Evolutionary conservation across 768 basidiomycete genomes (phyloP), one percentile per base, ranked within the genome.

Genomic region (Thelephora aurantiotincta): DNA sequence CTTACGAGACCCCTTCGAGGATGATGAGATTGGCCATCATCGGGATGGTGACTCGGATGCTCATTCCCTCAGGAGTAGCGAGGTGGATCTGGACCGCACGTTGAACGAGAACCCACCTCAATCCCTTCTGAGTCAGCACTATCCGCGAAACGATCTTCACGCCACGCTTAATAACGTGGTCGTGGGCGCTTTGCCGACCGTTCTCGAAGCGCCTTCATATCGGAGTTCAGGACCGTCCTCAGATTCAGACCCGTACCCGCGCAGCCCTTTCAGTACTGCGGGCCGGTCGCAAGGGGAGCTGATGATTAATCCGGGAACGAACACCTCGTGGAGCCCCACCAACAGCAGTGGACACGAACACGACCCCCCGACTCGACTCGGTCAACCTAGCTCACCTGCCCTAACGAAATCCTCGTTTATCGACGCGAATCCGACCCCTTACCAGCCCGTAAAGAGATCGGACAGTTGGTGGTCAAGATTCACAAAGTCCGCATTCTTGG

Each of bases 391-490:
- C 22, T 51, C 50, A 11, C 64, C 51, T 14, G 51, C 51, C 11
- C 57, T 63, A 16, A 63, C 58, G 36, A 59, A 66, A 13, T 68
- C 70, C 1, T 71, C 71, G 12, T 63, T 73, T 51, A 59, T 73
- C 43, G 66, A 67, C 55, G 63, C 70, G 37, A 51, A 63, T 52
- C 51, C 68, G 13, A 62, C 67, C 2, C 65, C 65, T 33, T 66
- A 61, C 19, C 67, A 68, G 37, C 68, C 74, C 1, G 68, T 87
- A 42, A 73, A 74, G 38, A 70, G 85, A 6, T 80, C 75, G 36
- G 77, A 85, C 57, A 77, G 72, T 11, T 88, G 87, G 83, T 92
- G 87, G 81, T 63, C 70, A 7, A 78, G 82, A 2, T 79, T 92
- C 55, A 68, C 82, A 12, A 75, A 74, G 47, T 73, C 78, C 14